These are phyloP conservation scores for Exophiala lecanii-corni DNA, from an alignment of 2,329 filamentous ascomycete genomes.

Conservation along the genomic window DNA sequence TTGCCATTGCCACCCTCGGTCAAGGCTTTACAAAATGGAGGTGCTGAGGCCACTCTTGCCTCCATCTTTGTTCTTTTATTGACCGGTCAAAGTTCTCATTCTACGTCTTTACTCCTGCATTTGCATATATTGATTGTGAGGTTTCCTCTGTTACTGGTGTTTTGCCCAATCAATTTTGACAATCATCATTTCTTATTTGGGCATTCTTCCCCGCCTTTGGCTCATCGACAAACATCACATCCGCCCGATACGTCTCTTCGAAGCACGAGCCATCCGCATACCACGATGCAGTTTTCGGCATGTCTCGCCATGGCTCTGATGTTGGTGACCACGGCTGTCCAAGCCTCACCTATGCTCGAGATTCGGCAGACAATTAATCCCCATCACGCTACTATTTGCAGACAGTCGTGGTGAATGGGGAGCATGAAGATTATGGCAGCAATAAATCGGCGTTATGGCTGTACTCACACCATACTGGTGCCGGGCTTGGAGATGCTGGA, in stretches of 20 bases:
- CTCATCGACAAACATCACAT: too few species aligned
- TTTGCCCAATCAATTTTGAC: too few species aligned
- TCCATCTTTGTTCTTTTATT: too few species aligned
- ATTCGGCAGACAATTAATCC: conserved; percentile 16
- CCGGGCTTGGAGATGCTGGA: conserved; percentile 23
- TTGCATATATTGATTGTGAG: too few species aligned
- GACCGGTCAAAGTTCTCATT: too few species aligned
- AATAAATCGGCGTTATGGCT: conserved; percentile 25
- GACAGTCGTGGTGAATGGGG: conserved; percentile 20
- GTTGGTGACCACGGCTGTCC: conserved; percentile 5
- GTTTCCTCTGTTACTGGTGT: too few species aligned
- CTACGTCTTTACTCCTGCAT: too few species aligned
- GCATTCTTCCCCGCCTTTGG: too few species aligned
- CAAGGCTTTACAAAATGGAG: neutral
- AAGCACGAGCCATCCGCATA: too few species aligned
- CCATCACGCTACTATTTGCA: conserved; percentile 22
- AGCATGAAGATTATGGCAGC: conserved; percentile 20
- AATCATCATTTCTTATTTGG: too few species aligned
- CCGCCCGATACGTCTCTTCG: too few species aligned
- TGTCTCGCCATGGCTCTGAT: conserved; percentile 13
- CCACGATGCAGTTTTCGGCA: conserved; percentile 19
- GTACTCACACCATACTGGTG: conserved; percentile 27
- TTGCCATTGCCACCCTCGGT: neutral
- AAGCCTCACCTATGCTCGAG: conserved; percentile 18
- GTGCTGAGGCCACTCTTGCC: too few species aligned